Conservation (phyloP, 139 green algal species). For the Monoraphidium neglectum region DNA sequence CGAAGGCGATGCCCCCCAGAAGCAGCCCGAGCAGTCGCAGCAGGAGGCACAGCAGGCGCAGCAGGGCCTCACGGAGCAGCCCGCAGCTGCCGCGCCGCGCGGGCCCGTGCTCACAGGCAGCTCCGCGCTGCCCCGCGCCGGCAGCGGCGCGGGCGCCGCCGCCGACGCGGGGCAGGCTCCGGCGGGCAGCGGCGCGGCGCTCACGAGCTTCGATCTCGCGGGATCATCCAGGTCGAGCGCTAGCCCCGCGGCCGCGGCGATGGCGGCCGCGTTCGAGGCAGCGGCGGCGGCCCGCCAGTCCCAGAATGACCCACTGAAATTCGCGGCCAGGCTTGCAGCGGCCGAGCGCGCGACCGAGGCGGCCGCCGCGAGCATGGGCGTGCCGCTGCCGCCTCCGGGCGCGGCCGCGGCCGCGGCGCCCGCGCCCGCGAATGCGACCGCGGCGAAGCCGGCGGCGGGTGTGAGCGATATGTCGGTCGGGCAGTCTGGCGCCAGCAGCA, state of each 20-base stretch:
- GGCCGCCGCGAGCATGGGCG: too few species aligned
- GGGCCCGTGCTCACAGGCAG: neutral
- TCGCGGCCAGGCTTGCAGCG: too few species aligned
- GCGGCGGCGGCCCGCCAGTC: too few species aligned
- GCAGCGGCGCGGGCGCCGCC: neutral
- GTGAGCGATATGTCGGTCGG: neutral
- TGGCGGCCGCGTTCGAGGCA: too few species aligned
- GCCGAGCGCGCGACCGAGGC: too few species aligned
- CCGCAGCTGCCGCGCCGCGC: neutral
- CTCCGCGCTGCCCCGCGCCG: neutral
- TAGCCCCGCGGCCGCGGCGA: too few species aligned
- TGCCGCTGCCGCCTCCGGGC: too few species aligned
- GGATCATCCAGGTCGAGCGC: too few species aligned
- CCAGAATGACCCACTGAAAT: too few species aligned
- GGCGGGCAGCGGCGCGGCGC: neutral
- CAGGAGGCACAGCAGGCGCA: neutral
- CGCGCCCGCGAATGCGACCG: neutral
- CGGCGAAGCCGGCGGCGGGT: neutral
- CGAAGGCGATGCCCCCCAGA: neutral
- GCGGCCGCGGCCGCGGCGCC: too few species aligned
- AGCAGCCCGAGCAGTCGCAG: neutral
- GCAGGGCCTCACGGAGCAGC: neutral
- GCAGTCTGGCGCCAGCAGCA: too few species aligned
- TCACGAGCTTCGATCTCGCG: neutral
- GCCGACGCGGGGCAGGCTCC: neutral